Evolutionary conservation across 2,329 filamentous ascomycete genomes (phyloP), one percentile per base, ranked within the genome.

Genomic region (Xenoacremonium recifei): DNA sequence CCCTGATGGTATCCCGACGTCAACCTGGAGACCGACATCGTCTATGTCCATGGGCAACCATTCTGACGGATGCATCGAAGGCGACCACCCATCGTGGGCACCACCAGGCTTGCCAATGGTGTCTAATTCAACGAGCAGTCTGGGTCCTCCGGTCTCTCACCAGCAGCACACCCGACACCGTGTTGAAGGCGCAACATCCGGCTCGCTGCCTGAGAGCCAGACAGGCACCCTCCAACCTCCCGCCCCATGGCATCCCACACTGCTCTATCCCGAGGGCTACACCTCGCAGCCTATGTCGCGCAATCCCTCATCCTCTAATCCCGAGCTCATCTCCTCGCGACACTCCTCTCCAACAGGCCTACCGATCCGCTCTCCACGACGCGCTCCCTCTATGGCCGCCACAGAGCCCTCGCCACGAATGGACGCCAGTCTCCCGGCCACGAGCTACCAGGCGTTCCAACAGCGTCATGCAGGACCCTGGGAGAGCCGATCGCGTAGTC

Each of bases 251-350:
- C 49, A 34, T 12, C 37, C 30, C 3, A 40, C 42, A 5, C 44
- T 42, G 3, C 32, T 45, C 13, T 34, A 40, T n/a, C 39, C 41
- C 11, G 51, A 48, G 19, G 50, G 45, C 17, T 48, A 50, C 30
- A 43, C 47, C 6, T 55, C 54, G 13, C 51, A 56, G 17, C 53
- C 53, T 21, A 49, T 47, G 34, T 55, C 49, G 3, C 37, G 42
- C 21, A 45, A 51, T 39, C 51, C 10, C 47, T 31, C 29, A 15
- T 7, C 51, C 9, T 51, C 53, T 10, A 44, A 40, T 27, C 21
- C 50, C 16, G 44, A 46, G 6, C 40, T 23, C 12, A 21, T 37
- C 16, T 13, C 31, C 4, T 39, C 42, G 29, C 18, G 20, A 4
- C 40, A 31, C 27, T 25, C 35, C 29, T 25, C 37, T 23, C 35